These are phyloP conservation scores for Pichia kudriavzevii DNA, from an alignment of 1,139 yeast species.

Conservation along the genomic window DNA sequence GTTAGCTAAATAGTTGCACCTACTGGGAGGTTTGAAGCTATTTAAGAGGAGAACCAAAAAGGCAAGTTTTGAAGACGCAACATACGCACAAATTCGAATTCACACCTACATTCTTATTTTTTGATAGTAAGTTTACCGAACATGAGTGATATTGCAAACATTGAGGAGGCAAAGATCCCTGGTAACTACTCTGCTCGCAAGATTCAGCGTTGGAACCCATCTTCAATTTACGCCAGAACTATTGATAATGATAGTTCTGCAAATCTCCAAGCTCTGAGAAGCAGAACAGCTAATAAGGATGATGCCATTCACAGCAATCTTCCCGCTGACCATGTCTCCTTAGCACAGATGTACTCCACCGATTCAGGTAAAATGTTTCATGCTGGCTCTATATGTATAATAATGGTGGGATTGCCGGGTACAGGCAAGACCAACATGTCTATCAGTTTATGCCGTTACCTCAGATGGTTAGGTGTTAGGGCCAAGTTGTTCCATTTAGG, in stretches of 20 bases:
- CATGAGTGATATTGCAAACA: constrained; percentile 26
- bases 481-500: constrained; percentile 90
- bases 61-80: no score
- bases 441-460: constrained; percentile 82
- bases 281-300: constrained; percentile 17
- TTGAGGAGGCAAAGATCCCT: constrained; percentile 33
- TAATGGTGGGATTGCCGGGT: constrained; percentile 90
- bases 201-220: constrained; percentile 37
- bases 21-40: no score
- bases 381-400: constrained; percentile 89
- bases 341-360: constrained; percentile 87
- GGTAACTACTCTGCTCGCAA: constrained; percentile 47
- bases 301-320: constrained; percentile 52
- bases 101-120: no score
- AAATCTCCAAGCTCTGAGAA: no score
- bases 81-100: no score
- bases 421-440: constrained; percentile 93
- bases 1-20: no score
- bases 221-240: constrained; percentile 15
- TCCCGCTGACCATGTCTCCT: constrained; percentile 49
- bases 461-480: constrained; percentile 92
- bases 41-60: no score
- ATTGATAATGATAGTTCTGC: background rate
- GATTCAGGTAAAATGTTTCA: constrained; percentile 87
- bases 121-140: no score